These are phyloP conservation scores for Ogataea sp. DNA, from an alignment of 805 yeast genomes.

Conservation along the genomic window DNA sequence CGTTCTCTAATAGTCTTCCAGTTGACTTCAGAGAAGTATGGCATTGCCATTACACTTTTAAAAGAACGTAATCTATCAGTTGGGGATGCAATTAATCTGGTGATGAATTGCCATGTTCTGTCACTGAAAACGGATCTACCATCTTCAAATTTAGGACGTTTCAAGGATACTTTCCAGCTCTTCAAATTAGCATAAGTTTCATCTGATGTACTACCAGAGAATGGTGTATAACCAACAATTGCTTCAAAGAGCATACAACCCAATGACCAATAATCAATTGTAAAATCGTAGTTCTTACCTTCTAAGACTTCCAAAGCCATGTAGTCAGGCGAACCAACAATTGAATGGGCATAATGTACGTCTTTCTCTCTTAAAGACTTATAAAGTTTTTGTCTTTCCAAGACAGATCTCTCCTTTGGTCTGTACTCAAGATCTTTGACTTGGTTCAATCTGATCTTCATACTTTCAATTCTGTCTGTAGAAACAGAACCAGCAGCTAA, in stretches of 20 bases:
- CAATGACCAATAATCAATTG: constrained; percentile 97
- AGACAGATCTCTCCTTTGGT: constrained; percentile 62
- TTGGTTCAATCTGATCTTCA: constrained; percentile 57
- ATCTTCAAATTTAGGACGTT: constrained; percentile 86
- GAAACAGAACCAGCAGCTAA: constrained; percentile 95
- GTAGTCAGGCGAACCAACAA: constrained; percentile 97
- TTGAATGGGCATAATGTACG: constrained; percentile 83
- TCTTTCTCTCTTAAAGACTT: constrained; percentile 71
- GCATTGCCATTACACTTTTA: constrained; percentile 70
- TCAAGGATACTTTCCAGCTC: constrained; percentile 82
- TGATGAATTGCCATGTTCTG: constrained; percentile 88
- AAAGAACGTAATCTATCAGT: constrained; percentile 66
- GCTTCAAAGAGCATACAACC: constrained; percentile 98
- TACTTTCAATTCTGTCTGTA: constrained; percentile 85
- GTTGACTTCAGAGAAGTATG: constrained; percentile 78
- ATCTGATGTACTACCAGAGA: constrained; percentile 86
- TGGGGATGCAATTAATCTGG: constrained; percentile 74
- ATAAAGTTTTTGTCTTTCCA: constrained; percentile 83
- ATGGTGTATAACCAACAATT: constrained; percentile 95
- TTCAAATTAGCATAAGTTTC: constrained; percentile 92
- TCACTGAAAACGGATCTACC: constrained; percentile 91
- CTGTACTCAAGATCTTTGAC: constrained; percentile 72
- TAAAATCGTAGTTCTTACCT: constrained; percentile 88
- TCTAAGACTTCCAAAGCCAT: constrained; percentile 97
- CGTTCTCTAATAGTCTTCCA: constrained; percentile 63